Percentiles rank a stretch among this genome's conserved stretches.
Evolutionary conservation across 2,329 filamentous ascomycete genomes (phyloP).

Genomic region (Xylaria sp.): DNA sequence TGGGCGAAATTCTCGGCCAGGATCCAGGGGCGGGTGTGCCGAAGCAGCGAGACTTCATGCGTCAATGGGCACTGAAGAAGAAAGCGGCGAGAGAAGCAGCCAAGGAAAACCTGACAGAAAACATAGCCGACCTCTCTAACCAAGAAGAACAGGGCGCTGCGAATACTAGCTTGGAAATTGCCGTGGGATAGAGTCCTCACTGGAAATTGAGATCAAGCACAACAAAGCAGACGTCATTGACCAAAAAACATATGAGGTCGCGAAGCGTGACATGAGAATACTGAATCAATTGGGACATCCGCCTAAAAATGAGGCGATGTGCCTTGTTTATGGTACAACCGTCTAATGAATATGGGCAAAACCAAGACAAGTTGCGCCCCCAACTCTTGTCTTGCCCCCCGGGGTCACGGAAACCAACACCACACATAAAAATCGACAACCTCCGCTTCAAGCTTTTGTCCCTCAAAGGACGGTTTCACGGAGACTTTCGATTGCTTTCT

Average conservation of each 20-base stretch:
- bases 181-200: slow-evolving; percentile 4
- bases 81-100: slow-evolving; percentile 14
- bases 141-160: neutral
- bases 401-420: slow-evolving; percentile 4
- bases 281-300: slow-evolving; percentile 15
- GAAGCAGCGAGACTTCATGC: slow-evolving; percentile 47
- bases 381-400: neutral
- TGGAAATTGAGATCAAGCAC: neutral
- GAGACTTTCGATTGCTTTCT: neutral
- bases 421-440: slow-evolving; percentile 1
- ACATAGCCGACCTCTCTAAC: neutral
- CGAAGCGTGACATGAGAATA: neutral
- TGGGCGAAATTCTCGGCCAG: slow-evolving; percentile 18
- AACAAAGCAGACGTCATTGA: neutral
- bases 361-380: slow-evolving; percentile 7
- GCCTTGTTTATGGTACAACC: slow-evolving; percentile 20
- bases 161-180: slow-evolving; percentile 1
- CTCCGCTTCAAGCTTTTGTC: neutral
- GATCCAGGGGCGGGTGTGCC: slow-evolving; percentile 35
- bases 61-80: slow-evolving; percentile 33
- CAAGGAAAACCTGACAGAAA: neutral
- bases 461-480: slow-evolving; percentile 4
- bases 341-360: slow-evolving; percentile 20
- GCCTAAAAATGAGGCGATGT: slow-evolving; percentile 13
- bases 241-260: neutral